Evolutionary conservation across 225 moss, liverwort and hornwort species (phyloP), one percentile per base, ranked within the genome.

Genomic region (Straminergon stramineum): DNA sequence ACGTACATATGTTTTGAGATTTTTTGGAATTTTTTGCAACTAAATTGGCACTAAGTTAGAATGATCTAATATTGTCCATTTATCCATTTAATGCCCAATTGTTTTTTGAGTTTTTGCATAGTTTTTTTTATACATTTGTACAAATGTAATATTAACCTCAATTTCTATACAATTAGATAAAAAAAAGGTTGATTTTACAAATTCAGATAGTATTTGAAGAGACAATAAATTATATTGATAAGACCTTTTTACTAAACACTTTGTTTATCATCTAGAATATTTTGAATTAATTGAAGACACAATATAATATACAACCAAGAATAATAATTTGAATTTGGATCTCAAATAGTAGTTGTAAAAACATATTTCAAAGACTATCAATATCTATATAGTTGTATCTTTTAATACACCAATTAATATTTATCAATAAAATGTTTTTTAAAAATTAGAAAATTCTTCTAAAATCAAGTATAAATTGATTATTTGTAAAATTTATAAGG

Each of bases 21-120:
- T 9, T 69, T 8, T 2, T 1, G 8, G 1, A 2, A 9, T 41
- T 0, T 71, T 8, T 41, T 41, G 9, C 0, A 71, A 0, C 8
- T 0, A 71, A 0, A 26, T 41, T 71, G 41, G 11, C 15, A 41
- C 71, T 26, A 41, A 26, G 3, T 41, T 41, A 71, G 8, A 71
- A 41, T 41, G 15, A 41, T 71, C 15, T 41, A 41, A 15, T 69
- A 69, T n/a, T 69, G 13, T 23, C 23, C n/a, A 69, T 69, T n/a
- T 41, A 26, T 26, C 8, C 15, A 24, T 41, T 19, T 7, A 75
- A 51, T 0, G 1, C 2, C 52, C 19, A 7, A 19, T 75, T 2
- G 0, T 18, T 48, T 45, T 30, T 51, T 9, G 2, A 48, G 1
- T 20, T 51, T 73, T 75, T 51, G 7, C 31, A 75, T 11, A 31